Evolutionary conservation across 495 filamentous ascomycete species (phyloP).

Genomic region (Penicillium pulvis): DNA sequence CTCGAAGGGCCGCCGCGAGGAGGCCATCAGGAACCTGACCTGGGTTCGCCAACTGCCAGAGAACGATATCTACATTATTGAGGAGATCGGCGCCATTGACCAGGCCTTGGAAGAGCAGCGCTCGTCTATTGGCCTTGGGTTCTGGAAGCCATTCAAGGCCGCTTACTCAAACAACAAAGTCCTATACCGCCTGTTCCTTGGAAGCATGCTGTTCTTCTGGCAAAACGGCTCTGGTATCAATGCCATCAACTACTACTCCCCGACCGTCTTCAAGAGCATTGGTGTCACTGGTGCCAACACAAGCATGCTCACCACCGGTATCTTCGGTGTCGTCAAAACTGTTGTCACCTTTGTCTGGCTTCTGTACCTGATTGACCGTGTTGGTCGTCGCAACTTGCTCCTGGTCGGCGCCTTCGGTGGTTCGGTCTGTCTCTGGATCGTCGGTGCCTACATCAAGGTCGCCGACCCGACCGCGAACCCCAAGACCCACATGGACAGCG

Average conservation of each 20-base stretch:
- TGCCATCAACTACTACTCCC: conserved; percentile 68
- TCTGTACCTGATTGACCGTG: conserved; percentile 68
- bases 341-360: conserved; percentile 65
- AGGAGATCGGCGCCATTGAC: conserved; percentile 65
- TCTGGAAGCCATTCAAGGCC: conserved; percentile 69
- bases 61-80: conserved; percentile 64
- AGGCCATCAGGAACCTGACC: conserved; percentile 60
- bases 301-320: conserved; percentile 53
- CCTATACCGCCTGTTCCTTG: conserved; percentile 69
- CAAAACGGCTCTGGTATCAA: conserved; percentile 72
- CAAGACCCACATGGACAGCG: conserved; percentile 45
- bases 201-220: conserved; percentile 67
- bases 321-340: conserved; percentile 59
- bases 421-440: conserved; percentile 72
- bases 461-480: conserved; percentile 45
- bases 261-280: conserved; percentile 62
- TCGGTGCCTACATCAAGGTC: conserved; percentile 70
- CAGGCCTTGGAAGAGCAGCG: conserved; percentile 61
- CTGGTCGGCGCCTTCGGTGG: conserved; percentile 71
- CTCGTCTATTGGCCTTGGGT: conserved; percentile 60
- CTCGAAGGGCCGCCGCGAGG: conserved; percentile 45
- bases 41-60: conserved; percentile 63
- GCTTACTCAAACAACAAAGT: conserved; percentile 55
- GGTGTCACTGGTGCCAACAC: conserved; percentile 56
- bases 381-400: conserved; percentile 70